phyloP scores from a whole-genome alignment of 257 asterid genomes.

The Solanum virginianum region DNA sequence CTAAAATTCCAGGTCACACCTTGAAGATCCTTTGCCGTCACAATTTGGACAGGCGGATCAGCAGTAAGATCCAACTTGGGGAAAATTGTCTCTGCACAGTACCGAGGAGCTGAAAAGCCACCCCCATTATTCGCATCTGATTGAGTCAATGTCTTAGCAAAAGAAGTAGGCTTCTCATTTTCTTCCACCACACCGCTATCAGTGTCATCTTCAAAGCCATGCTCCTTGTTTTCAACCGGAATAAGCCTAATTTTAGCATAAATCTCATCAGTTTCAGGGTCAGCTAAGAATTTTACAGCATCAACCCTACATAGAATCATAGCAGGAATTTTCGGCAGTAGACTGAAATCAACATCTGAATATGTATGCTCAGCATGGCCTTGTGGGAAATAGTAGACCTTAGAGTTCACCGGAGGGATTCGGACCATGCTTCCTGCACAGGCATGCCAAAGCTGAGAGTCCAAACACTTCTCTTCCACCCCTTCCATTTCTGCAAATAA shows the following conservation, averaged over 20 bases:
- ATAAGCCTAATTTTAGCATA: slow-evolving; percentile 14
- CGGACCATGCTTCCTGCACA: slow-evolving; percentile 65
- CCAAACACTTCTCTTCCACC: slow-evolving; percentile 27
- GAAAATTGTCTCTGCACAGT: slow-evolving; percentile 25
- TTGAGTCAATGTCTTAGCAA: slow-evolving; percentile 25
- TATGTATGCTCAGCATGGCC: slow-evolving; percentile 61
- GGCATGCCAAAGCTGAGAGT: slow-evolving; percentile 59
- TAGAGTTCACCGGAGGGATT: slow-evolving; percentile 45
- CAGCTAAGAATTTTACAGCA: slow-evolving; percentile 39
- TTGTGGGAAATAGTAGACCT: slow-evolving; percentile 46
- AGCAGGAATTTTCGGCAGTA: slow-evolving; percentile 29
- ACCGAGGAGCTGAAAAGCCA: slow-evolving; percentile 27
- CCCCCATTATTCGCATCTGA: slow-evolving; percentile 35
- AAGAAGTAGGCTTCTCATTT: slow-evolving; percentile 15
- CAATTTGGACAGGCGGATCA: slow-evolving; percentile 26
- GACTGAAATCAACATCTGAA: slow-evolving; percentile 33
- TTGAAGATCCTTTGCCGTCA: slow-evolving; percentile 24
- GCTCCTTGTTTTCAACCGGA: slow-evolving; percentile 7
- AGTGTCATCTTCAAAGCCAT: slow-evolving; percentile 6
- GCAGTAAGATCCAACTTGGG: slow-evolving; percentile 15
- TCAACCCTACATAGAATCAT: slow-evolving; percentile 45
- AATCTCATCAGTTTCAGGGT: slow-evolving; percentile 28
- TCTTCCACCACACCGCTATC: slow-evolving; percentile 5
- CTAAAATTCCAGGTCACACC: slow-evolving; percentile 49
- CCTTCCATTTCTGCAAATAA: slow-evolving; percentile 3